Base-by-base conservation (phyloP, 345 rosid genomes). In the Eucalyptus sp. region DNA sequence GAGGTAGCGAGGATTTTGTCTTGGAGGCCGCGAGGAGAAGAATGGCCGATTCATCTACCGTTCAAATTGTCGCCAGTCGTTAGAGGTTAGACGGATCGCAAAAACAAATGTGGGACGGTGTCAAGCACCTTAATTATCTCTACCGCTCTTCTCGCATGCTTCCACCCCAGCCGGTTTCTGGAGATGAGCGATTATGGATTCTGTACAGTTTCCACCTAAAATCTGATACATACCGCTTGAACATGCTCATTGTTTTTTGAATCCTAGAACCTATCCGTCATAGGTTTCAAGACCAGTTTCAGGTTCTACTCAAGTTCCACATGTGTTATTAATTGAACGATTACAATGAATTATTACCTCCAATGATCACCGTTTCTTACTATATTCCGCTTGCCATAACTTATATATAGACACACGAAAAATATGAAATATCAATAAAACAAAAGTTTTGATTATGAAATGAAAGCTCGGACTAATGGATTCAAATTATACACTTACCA, bases 291-390 rank as follows among this genome's bases (percentile, higher is more conserved):
- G 0, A 52, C 18, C 0, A 7, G 0, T 18, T 52, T 18, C 10
- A 52, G 0, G 4, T 52, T 52, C 0, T 52, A 52, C 10, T 52
- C 25, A 7, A 52, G 1, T 52, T 52, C 1, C 10, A 52, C 0
- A 0, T 52, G 24, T 3, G 4, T 52, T 18, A 20, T 52, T 52
- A 52, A 52, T 52, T 52, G 10, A 52, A 0, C 8, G 25, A 52
- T 8, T 7, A 2, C 1, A 52, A 20, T 14, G 4, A 18, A 52
- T 52, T 52, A 3, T 52, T 52, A 52, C 10, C 5, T 52, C 0
- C 18, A 52, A 18, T 7, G 10, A 7, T 22, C 24, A 52, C 1
- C 0, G 24, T 52, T 52, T 18, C 24, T 4, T 52, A 52, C 0
- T 52, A 52, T 1, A 52, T 1, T 52, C 24, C 10, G 18, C 7